Conservation (phyloP, 2,329 filamentous ascomycete species). For the Colletotrichum sp. region DNA sequence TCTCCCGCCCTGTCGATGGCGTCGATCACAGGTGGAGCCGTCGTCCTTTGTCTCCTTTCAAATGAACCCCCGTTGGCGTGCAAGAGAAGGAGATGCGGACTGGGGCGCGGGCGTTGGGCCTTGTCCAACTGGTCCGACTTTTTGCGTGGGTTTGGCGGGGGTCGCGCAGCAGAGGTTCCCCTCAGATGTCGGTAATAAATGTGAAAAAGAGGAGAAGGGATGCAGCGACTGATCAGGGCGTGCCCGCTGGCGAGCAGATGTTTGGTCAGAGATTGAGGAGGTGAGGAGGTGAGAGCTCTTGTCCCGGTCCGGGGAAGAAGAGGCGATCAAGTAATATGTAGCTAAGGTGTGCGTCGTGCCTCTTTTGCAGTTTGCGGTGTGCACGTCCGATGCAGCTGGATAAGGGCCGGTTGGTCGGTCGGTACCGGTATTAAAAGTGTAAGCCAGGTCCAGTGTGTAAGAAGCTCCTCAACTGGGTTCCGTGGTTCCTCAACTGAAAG, state of each 20-base stretch:
- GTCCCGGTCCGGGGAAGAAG: neutral
- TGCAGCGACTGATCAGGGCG: neutral
- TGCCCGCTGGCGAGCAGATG: conserved; percentile 4
- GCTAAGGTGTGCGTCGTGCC: neutral
- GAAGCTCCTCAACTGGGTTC: neutral
- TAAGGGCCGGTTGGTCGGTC: neutral
- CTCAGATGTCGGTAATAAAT: conserved; percentile 17
- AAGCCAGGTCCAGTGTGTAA: neutral
- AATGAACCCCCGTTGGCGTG: conserved; percentile 18
- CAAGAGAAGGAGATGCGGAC: neutral
- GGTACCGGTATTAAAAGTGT: neutral
- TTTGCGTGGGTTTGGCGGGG: conserved; percentile 10
- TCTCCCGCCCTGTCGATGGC: conserved; percentile 11
- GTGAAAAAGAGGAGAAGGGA: conserved; percentile 17
- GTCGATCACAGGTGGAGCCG: conserved; percentile 18
- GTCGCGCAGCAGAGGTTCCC: neutral
- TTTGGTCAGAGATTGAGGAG: conserved; percentile 19
- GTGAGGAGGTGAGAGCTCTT: neutral
- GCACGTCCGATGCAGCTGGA: conserved; percentile 18
- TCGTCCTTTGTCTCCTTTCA: conserved; percentile 20
- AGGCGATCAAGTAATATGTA: conserved; percentile 15
- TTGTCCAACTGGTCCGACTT: neutral
- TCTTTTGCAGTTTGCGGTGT: conserved; percentile 18
- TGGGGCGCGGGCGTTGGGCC: neutral
- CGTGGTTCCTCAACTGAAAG: neutral